Evolutionary conservation across 73 alveolate species (phyloP), one percentile per base, ranked within the genome.

Genomic region (Breviolum minutum): DNA sequence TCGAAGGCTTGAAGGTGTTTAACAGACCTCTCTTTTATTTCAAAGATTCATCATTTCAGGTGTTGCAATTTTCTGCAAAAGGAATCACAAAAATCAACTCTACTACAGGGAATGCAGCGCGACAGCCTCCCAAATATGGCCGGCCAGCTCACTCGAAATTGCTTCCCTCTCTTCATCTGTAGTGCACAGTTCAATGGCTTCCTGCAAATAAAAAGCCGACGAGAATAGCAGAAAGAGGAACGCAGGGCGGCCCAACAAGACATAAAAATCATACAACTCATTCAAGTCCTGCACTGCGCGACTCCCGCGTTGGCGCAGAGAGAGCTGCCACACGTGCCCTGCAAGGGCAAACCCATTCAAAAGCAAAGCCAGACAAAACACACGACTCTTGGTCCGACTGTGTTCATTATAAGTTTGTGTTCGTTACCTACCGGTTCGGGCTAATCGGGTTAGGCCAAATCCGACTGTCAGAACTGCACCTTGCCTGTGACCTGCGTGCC

Each of bases 241-340:
- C 85, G 9, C 13, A 14, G 8, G 77, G n/a, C 77, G 77, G 77
- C 77, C 77, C 77, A 68, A 22, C 8, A 22, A 14, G 77, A 1
- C n/a, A 68, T 17, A 68, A 68, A 14, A 68, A 17, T 22, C 17
- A 68, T 14, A 68, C 17, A 68, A 68, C 77, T 22, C 77, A 6
- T 54, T 14, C 70, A 54, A 60, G 61, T 90, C 96, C 96, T 90
- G 96, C 26, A 90, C 96, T 24, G 96, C 96, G 32, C 96, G 96
- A 87, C 96, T 90, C 54, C 96, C 96, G 24, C 96, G 88, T 63
- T 90, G 96, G 76, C 96, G 96, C 85, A 90, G 96, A 20, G 96
- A 90, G 66, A 90, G 96, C 96, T 90, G 96, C 96, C 96, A 90
- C 19, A 90, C 96, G 24, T 90, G 96, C 19, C 96, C 96, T 90